Percentiles rank a stretch among this genome's conserved stretches.
These are phyloP conservation scores for Verticillium tricorpus DNA, from an alignment of 2,329 filamentous ascomycete genomes.

Conservation along the genomic window DNA sequence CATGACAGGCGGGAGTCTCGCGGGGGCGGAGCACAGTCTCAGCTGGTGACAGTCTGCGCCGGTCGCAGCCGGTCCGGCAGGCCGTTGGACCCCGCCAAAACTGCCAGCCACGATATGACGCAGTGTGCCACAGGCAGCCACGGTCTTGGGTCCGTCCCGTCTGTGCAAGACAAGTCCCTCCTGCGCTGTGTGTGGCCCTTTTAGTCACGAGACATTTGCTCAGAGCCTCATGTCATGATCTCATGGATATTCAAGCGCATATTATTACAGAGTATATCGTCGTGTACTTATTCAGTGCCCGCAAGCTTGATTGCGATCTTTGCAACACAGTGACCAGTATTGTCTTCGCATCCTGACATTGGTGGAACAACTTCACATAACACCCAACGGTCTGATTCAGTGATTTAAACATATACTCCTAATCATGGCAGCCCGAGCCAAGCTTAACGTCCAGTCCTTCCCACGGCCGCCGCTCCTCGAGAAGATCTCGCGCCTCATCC, in stretches of 20 bases:
- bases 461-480: conserved; percentile 56
- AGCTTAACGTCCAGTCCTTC: conserved; percentile 52
- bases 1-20: background rate
- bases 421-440: conserved; percentile 12
- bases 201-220: no score
- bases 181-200: no score
- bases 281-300: background rate
- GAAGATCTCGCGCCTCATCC: conserved; percentile 46
- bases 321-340: no score
- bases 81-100: background rate
- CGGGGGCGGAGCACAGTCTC: background rate
- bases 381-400: background rate
- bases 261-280: background rate
- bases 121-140: background rate
- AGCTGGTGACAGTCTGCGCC: background rate
- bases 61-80: background rate
- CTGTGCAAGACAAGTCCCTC: no score
- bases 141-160: no score
- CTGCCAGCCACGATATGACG: background rate
- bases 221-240: background rate
- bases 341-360: background rate
- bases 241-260: background rate
- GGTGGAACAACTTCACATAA: background rate
- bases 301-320: no score
- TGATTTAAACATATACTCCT: background rate